These are phyloP conservation scores for Bimuria novae-zelandiae DNA, from an alignment of 2,329 filamentous ascomycete species.

Conservation along the genomic window DNA sequence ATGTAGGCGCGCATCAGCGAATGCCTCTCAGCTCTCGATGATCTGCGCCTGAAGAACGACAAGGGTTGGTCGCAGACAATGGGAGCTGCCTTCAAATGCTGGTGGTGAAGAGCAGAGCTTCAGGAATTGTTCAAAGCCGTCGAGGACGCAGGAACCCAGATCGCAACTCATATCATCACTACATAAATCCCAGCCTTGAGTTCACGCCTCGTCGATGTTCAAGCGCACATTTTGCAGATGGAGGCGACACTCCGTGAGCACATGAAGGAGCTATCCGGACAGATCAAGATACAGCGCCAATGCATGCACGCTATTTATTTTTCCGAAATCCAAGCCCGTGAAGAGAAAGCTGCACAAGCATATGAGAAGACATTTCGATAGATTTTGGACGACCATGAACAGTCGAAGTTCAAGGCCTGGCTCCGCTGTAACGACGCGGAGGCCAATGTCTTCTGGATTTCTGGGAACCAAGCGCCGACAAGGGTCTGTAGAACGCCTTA, in stretches of 20 bases:
- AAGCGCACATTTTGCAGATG: neutral
- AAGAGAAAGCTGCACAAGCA: constrained; percentile 3
- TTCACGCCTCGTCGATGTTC: neutral
- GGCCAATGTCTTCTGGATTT: constrained; percentile 44
- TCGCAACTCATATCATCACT: constrained; percentile 9
- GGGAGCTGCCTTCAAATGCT: constrained; percentile 1
- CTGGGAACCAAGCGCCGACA: constrained; percentile 43
- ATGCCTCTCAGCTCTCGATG: neutral
- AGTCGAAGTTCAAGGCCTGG: constrained; percentile 2
- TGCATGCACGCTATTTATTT: constrained; percentile 15
- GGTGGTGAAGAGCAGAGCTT: constrained; percentile 9
- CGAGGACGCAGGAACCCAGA: constrained; percentile 6
- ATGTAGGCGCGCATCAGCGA: neutral
- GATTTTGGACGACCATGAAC: constrained; percentile 9
- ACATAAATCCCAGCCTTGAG: neutral
- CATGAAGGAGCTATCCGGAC: neutral
- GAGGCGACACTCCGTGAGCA: neutral
- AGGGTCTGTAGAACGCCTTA: constrained; percentile 20
- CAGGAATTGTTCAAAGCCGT: constrained; percentile 14
- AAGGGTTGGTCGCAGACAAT: neutral
- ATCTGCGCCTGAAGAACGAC: neutral
- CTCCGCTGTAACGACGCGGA: neutral
- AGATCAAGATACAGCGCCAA: neutral
- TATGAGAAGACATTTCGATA: constrained; percentile 16
- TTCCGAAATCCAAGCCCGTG: neutral